Evolutionary conservation across 768 basidiomycete genomes (phyloP), one percentile per base, ranked within the genome.

Genomic region (Leccinum ochraceum): DNA sequence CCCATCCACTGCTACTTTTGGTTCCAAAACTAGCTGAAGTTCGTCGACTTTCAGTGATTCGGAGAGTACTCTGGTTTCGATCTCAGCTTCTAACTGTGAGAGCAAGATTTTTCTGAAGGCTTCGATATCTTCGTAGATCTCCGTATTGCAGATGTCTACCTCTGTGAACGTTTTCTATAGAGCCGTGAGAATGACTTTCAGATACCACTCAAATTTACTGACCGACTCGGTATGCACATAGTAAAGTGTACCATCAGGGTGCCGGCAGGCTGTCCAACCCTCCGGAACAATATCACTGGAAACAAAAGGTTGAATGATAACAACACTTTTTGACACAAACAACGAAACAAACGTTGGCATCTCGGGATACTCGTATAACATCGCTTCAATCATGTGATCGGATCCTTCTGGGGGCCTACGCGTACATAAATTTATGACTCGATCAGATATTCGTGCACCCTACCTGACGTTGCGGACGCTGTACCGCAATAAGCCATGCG

Each of bases 151-250:
- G 11, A 87, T 72, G 61, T 87, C 67, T 36, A 79, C 78, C 57
- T 88, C 86, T 0, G 86, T 86, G 32, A 81, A 82, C 0, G 83
- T 76, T 53, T 75, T 78, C 83, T 85, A 59, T 74, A 77, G 56
- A 26, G 46, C 28, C 6, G 14, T 17, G 16, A 42, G 17, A 44
- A 56, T 3, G n/a, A 61, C 14, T 17, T 22, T 6, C 4, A 24
- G 4, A 32, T 48, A 16, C 3, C 6, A 49, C 49, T 36, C 3
- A n/a, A 4, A 34, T 36, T 10, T 44, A 64, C 76, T 9, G 53
- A 85, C 86, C 72, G 78, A 79, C 3, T 73, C 62, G 52, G 59
- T 20, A 58, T 86, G 76, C 63, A 78, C 78, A 58, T 26, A 50
- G 49, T 50, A 50, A 50, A 83, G 78, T 67, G 6, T 26, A 28